These are phyloP conservation scores for Phytophthora lateralis DNA, from an alignment of 352 stramenopile species.

Conservation along the genomic window DNA sequence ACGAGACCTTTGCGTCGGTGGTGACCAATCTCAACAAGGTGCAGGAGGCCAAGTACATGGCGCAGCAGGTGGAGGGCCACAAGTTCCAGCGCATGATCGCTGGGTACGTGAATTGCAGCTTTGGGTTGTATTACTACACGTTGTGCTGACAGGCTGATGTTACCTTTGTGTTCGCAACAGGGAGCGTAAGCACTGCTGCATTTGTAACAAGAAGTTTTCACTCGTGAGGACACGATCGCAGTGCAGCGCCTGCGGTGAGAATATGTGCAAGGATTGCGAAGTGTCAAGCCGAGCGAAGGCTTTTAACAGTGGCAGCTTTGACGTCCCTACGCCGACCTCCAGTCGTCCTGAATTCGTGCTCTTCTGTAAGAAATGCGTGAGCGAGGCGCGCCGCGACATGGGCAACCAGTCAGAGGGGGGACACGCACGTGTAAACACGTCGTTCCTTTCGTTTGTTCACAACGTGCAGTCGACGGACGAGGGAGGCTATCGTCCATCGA, in stretches of 20 bases:
- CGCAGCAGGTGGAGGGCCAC: constrained; percentile 55
- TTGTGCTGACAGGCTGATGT: constrained; percentile 10
- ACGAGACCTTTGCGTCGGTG: constrained; percentile 63
- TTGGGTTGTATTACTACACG: not conserved
- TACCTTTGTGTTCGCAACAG: constrained; percentile 27
- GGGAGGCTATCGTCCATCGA: constrained; percentile 21
- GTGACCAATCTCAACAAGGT: constrained; percentile 67
- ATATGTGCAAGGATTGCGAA: constrained; percentile 75
- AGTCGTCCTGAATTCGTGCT: constrained; percentile 45
- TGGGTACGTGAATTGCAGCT: constrained; percentile 36
- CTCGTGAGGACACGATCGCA: constrained; percentile 60
- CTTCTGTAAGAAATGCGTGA: constrained; percentile 70
- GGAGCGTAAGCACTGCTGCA: constrained; percentile 63
- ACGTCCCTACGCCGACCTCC: constrained; percentile 34
- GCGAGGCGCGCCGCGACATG: constrained; percentile 46
- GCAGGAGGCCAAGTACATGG: constrained; percentile 63
- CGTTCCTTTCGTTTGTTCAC: constrained; percentile 45
- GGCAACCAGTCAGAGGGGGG: constrained; percentile 33
- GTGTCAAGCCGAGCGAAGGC: constrained; percentile 55
- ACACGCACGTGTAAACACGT: constrained; percentile 17
- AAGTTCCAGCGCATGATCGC: constrained; percentile 46
- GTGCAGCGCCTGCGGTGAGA: constrained; percentile 73
- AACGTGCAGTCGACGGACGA: constrained; percentile 36
- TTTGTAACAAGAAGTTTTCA: constrained; percentile 82
- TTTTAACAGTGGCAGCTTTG: constrained; percentile 51